These are phyloP conservation scores for Choiromyces venosus DNA, from an alignment of 495 filamentous ascomycete species.

Conservation along the genomic window DNA sequence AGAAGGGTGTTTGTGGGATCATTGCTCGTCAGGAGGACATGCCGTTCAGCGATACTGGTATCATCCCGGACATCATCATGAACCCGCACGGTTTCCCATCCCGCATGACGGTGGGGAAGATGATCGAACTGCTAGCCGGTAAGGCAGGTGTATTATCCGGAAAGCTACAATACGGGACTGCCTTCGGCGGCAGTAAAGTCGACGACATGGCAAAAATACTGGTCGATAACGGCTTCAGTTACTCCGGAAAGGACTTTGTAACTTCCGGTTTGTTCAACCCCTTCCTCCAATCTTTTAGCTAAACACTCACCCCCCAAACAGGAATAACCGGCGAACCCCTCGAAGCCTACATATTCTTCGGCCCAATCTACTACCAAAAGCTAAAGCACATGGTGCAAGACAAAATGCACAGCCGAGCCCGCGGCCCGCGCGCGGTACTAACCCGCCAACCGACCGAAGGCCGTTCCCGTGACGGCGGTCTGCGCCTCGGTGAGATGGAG, in stretches of 20 bases:
- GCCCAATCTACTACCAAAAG: conserved; percentile 99
- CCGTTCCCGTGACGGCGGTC: conserved; percentile 82
- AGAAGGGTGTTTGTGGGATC: conserved; percentile 96
- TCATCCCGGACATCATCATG: conserved; percentile 98
- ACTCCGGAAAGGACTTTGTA: conserved; percentile 93
- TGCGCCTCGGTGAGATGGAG: conserved; percentile 97
- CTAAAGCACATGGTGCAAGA: conserved; percentile 99
- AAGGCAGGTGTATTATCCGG: conserved; percentile 86
- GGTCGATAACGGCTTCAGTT: conserved; percentile 83
- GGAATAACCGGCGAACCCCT: conserved; percentile 84
- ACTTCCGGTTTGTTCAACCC: conserved; percentile 58
- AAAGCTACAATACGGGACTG: conserved; percentile 80
- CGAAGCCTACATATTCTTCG: conserved; percentile 95
- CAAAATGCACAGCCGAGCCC: conserved; percentile 95
- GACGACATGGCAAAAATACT: conserved; percentile 82
- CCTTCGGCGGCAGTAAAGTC: conserved; percentile 87
- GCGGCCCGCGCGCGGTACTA: conserved; percentile 74
- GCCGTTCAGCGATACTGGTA: conserved; percentile 87
- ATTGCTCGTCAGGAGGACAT: conserved; percentile 94
- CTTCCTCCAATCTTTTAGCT: too few relatives aligned
- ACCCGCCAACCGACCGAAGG: conserved; percentile 97
- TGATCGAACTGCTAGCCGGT: conserved; percentile 89
- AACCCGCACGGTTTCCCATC: conserved; percentile 99
- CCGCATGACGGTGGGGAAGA: conserved; percentile 98
- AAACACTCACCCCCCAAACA: too few relatives aligned